Conservation (phyloP, 2,329 filamentous ascomycete species). For the Aspergillus nomiae region DNA sequence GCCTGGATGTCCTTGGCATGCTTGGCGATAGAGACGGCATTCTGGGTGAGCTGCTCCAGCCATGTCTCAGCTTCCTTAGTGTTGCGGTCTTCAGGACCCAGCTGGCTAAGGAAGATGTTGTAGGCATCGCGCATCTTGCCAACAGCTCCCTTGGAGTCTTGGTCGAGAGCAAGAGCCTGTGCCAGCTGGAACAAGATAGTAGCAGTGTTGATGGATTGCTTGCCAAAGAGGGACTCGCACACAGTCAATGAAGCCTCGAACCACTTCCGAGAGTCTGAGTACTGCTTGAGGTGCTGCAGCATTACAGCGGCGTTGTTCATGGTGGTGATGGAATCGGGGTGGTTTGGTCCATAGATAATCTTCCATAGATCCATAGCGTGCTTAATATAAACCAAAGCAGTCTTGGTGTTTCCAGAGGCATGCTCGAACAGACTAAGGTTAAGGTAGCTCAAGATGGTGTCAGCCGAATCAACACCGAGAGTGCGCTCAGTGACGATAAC, state of each 20-base stretch:
- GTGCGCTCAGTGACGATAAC: constrained; percentile 96
- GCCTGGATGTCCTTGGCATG: constrained; percentile 85
- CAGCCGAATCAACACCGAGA: constrained; percentile 86
- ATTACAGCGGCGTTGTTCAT: constrained; percentile 99
- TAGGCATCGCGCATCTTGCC: constrained; percentile 94
- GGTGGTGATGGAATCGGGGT: constrained; percentile 97
- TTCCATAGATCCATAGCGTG: constrained; percentile 97
- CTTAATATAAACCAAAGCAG: constrained; percentile 83
- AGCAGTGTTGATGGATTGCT: constrained; percentile 87
- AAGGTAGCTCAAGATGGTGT: constrained; percentile 92
- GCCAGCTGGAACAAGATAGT: constrained; percentile 96
- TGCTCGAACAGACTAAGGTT: constrained; percentile 95
- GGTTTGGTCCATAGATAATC: constrained; percentile 88
- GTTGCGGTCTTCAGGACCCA: constrained; percentile 91
- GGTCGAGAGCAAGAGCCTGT: constrained; percentile 91
- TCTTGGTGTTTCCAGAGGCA: constrained; percentile 83
- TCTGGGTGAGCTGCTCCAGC: constrained; percentile 94
- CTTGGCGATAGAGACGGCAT: constrained; percentile 91
- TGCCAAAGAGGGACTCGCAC: constrained; percentile 87
- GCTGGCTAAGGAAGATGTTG: constrained; percentile 86
- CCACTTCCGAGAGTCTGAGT: constrained; percentile 92
- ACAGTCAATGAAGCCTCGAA: constrained; percentile 90
- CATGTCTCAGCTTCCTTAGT: constrained; percentile 97
- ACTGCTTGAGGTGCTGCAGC: constrained; percentile 93
- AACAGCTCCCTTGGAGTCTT: constrained; percentile 89